Evolutionary conservation across 2,329 filamentous ascomycete species (phyloP).

Genomic region (Huntiella bhutanensis): DNA sequence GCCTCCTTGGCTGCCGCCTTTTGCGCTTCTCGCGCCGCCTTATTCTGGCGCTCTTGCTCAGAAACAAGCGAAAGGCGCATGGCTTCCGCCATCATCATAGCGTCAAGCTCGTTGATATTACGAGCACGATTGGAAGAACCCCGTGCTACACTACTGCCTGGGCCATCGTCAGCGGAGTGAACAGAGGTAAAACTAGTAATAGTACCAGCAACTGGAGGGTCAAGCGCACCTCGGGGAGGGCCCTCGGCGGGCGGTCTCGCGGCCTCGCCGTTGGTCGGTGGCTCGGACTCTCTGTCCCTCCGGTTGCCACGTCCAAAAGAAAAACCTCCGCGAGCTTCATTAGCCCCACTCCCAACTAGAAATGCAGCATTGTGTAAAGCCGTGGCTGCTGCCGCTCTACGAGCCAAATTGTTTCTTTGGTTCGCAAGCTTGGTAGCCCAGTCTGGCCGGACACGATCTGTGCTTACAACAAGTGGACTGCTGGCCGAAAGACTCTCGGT

Average conservation of each 20-base stretch:
- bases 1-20: constrained; percentile 62
- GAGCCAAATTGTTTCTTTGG: constrained; percentile 66
- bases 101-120: constrained; percentile 64
- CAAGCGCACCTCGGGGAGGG: neutral
- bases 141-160: neutral
- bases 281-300: neutral
- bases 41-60: constrained; percentile 80
- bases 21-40: constrained; percentile 58
- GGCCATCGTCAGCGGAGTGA: constrained; percentile 1
- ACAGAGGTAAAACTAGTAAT: neutral
- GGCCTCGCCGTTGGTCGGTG: neutral
- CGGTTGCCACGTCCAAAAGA: constrained; percentile 2
- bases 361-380: constrained; percentile 91
- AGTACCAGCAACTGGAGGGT: constrained; percentile 1
- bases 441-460: constrained; percentile 79
- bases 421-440: constrained; percentile 81
- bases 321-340: constrained; percentile 23
- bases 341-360: constrained; percentile 56
- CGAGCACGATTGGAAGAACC: neutral
- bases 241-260: neutral
- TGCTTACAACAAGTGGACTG: constrained; percentile 74
- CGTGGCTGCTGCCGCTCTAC: constrained; percentile 79
- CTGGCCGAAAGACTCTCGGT: constrained; percentile 55
- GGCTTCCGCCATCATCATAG: constrained; percentile 97
- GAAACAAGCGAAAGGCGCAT: constrained; percentile 78